These are phyloP conservation scores for Camelina hispida DNA, from an alignment of 345 rosid genomes.

Conservation along the genomic window DNA sequence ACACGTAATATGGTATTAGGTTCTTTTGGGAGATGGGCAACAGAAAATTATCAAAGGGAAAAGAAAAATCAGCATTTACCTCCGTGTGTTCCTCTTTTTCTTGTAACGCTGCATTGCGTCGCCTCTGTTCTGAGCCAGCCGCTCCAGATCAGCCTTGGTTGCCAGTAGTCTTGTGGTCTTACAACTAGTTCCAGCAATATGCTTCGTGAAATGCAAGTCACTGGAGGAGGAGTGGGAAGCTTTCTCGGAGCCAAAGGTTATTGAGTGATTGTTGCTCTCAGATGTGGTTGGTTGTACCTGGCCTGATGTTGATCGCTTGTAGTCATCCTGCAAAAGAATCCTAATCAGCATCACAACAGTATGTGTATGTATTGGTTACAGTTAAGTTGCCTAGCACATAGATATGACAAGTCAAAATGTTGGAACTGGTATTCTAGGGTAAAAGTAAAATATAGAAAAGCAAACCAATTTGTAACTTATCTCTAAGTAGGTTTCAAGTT, in stretches of 20 bases:
- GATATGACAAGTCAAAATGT: not conserved
- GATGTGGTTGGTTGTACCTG: constrained; percentile 54
- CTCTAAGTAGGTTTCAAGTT: not conserved
- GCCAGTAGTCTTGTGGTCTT: constrained; percentile 48
- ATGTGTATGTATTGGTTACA: not conserved
- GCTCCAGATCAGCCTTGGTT: constrained; percentile 63
- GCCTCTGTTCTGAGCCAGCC: constrained; percentile 75
- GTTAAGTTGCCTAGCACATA: constrained; percentile 2
- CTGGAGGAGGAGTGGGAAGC: constrained; percentile 42
- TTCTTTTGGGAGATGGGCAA: not conserved
- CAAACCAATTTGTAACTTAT: not conserved
- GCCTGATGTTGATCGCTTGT: constrained; percentile 50
- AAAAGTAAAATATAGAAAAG: not conserved
- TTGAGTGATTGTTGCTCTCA: constrained; percentile 58
- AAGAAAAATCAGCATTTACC: constrained; percentile 47
- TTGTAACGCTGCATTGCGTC: constrained; percentile 93
- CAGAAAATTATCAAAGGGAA: not conserved
- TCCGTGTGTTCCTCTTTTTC: constrained; percentile 87
- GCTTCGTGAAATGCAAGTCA: constrained; percentile 52
- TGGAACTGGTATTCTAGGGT: not conserved
- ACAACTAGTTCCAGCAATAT: constrained; percentile 44
- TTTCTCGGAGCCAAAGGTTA: constrained; percentile 49
- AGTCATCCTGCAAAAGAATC: constrained; percentile 54
- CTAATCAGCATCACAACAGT: constrained; percentile 9
- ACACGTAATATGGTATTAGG: not conserved